phyloP scores from a whole-genome alignment of 495 filamentous ascomycete genomes.

The Astrothelium subdiscretum region DNA sequence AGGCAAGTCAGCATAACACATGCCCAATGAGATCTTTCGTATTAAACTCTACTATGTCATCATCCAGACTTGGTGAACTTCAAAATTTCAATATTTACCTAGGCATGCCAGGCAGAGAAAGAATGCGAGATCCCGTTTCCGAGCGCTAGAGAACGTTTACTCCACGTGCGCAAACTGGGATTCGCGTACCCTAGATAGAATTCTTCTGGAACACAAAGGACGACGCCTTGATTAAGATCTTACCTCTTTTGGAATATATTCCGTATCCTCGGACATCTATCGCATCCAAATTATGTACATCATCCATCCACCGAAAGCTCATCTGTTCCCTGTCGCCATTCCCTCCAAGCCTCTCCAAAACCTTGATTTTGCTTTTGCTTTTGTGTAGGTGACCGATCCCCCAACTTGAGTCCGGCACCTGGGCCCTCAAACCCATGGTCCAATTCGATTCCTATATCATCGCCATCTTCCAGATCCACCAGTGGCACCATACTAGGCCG shows the following conservation, averaged over 20 bases:
- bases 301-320: not conserved
- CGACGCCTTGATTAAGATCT: not conserved
- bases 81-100: too few relatives aligned
- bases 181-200: too few relatives aligned
- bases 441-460: not conserved
- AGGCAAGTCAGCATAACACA: too few relatives aligned
- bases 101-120: too few relatives aligned
- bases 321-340: not conserved
- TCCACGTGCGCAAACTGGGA: too few relatives aligned
- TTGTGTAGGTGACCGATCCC: too few relatives aligned
- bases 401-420: not conserved
- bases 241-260: not conserved
- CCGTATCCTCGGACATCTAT: too few relatives aligned
- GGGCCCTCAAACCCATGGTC: not conserved
- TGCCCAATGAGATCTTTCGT: too few relatives aligned
- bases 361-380: not conserved
- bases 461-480: constrained; percentile 11
- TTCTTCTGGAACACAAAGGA: not conserved
- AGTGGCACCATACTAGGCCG: constrained; percentile 32
- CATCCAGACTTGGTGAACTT: too few relatives aligned
- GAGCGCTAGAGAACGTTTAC: too few relatives aligned
- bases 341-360: not conserved
- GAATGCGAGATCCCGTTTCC: too few relatives aligned
- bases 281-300: not conserved
- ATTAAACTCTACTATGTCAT: too few relatives aligned